Evolutionary conservation across 345 rosid genomes (phyloP), one percentile per base, ranked within the genome.

Genomic region (Nephelium lappaceum): DNA sequence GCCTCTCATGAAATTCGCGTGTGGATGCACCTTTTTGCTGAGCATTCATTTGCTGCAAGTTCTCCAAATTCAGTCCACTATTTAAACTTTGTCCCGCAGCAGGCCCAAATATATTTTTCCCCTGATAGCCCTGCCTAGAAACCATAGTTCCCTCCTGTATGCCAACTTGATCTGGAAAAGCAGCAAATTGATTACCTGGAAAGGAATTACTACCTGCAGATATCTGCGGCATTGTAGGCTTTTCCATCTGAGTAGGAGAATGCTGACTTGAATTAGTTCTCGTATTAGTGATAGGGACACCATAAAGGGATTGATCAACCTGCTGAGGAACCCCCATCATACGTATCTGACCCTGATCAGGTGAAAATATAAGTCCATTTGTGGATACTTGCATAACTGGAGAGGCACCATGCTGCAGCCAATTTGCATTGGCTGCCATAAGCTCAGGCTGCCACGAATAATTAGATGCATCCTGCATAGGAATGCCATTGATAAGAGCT

Each of bases 271-370:
- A 79, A 84, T 78, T 82, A 45, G 82, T 86, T 76, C 89, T 87
- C 71, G 89, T 69, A 62, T 88, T 85, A 74, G 89, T 75, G 57
- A 85, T 74, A 65, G 91, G 91, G 78, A 88, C 85, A 24, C 95
- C 94, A 74, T 88, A 86, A 74, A 93, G 87, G 67, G 99, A 94
- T 71, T 83, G 93, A 81, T 89, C 91, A 81, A 79, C 83, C 72
- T 91, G 92, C 60, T 86, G 97, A 66, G 93, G 86, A 84, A 73
- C 85, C 74, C 90, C 87, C 86, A 83, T 78, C 69, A 85, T 57
- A 64, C 82, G 87, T 18, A 79, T 78, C 83, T 89, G 93, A 57
- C 87, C 84, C 72, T 93, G 89, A 79, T 88, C 97, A 77, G 93
- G 87, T 76, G 91, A 78, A 85, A 86, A 82, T 80, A 84, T 77